Conservation (phyloP, 2,329 filamentous ascomycete genomes). For the Trichophyton verrucosum region DNA sequence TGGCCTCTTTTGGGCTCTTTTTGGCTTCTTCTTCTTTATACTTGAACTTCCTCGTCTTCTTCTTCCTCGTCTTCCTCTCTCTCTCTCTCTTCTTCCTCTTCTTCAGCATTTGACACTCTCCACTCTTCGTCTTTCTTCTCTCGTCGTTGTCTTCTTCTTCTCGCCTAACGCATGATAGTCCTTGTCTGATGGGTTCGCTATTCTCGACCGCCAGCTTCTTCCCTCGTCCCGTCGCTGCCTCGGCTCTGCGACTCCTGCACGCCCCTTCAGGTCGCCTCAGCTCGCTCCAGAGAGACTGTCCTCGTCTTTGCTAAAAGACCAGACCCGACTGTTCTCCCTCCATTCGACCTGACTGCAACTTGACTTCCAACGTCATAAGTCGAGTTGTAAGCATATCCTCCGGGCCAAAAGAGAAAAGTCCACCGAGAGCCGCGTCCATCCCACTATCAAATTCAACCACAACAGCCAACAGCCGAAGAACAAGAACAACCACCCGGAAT, state of each 20-base stretch:
- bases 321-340: no score
- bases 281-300: conserved; percentile 14
- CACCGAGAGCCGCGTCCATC: no score
- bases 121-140: conserved; percentile 2
- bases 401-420: no score
- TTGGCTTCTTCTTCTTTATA: conserved; percentile 15
- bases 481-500: neutral
- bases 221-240: conserved; percentile 34
- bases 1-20: neutral
- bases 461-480: neutral
- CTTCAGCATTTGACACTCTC: neutral
- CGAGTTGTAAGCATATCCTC: no score
- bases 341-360: no score
- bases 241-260: conserved; percentile 39
- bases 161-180: conserved; percentile 24
- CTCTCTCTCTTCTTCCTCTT: conserved; percentile 26
- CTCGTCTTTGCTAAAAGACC: neutral
- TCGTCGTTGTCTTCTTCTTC: conserved; percentile 7
- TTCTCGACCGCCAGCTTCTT: conserved; percentile 19
- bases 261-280: conserved; percentile 35
- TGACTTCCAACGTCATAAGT: no score
- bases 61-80: neutral
- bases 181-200: conserved; percentile 25
- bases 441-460: no score
- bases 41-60: conserved; percentile 25